Evolutionary conservation across 129 eudicot genomes (phyloP).

Genomic region (Flaveria sonorensis): DNA sequence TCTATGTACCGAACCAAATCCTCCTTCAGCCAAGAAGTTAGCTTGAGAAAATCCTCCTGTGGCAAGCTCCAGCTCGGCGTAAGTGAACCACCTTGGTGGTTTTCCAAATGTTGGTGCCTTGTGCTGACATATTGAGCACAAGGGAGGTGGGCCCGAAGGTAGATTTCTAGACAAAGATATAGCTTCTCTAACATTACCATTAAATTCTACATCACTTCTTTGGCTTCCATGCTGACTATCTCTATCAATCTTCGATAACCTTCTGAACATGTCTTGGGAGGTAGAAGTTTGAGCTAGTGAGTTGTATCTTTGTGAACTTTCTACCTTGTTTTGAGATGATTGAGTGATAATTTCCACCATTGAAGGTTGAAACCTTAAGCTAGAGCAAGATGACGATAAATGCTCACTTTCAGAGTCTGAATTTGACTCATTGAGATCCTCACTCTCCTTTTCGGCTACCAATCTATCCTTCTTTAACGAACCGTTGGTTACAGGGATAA

Average conservation of each 20-base stretch:
- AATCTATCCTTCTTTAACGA: slow-evolving; percentile 43
- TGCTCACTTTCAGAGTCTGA: slow-evolving; percentile 77
- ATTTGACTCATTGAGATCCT: slow-evolving; percentile 52
- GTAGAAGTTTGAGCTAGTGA: slow-evolving; percentile 35
- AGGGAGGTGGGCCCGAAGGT: slow-evolving; percentile 87
- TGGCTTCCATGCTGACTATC: slow-evolving; percentile 62
- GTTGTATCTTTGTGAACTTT: slow-evolving; percentile 40
- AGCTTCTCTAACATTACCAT: slow-evolving; percentile 81
- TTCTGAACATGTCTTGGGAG: slow-evolving; percentile 46
- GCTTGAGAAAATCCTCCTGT: slow-evolving; percentile 88
- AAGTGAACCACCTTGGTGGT: slow-evolving; percentile 91
- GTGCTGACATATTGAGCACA: slow-evolving; percentile 95
- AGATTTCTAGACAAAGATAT: slow-evolving; percentile 64
- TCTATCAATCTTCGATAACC: slow-evolving; percentile 61
- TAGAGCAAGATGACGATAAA: slow-evolving; percentile 59
- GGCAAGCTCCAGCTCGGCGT: slow-evolving; percentile 94
- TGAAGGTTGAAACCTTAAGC: slow-evolving; percentile 88
- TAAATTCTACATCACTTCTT: slow-evolving; percentile 58
- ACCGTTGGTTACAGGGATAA: slow-evolving; percentile 35
- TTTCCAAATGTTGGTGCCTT: slow-evolving; percentile 94
- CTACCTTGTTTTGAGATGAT: slow-evolving; percentile 44
- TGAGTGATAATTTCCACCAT: slow-evolving; percentile 50
- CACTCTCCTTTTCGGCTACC: slow-evolving; percentile 41
- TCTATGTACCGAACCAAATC: slow-evolving; percentile 91
- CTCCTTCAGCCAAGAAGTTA: slow-evolving; percentile 97